phyloP scores from a whole-genome alignment of 371 early-diverging fungal genomes.

The Actinomortierella wolfii region DNA sequence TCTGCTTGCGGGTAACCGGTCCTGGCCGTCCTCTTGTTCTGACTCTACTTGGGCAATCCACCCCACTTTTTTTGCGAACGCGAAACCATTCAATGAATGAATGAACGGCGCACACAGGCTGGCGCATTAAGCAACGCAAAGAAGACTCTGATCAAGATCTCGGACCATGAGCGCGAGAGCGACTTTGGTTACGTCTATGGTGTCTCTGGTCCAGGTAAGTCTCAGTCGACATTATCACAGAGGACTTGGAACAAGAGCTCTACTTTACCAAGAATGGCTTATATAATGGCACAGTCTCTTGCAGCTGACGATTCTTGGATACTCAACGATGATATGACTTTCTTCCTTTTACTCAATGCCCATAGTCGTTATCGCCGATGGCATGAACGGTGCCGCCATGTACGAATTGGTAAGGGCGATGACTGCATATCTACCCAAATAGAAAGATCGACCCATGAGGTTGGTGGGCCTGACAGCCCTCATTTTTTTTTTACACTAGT shows the following conservation, averaged over 20 bases:
- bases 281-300: background rate
- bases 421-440: background rate
- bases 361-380: slow-evolving; percentile 97
- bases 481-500: slow-evolving; percentile 7
- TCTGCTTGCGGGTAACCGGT: no score
- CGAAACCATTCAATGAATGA: no score
- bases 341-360: no score
- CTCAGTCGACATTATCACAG: background rate
- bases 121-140: slow-evolving; percentile 86
- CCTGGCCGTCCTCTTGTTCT: no score
- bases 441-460: background rate
- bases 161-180: slow-evolving; percentile 89
- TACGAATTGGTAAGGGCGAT: slow-evolving; percentile 93
- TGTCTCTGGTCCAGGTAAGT: slow-evolving; percentile 98
- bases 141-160: slow-evolving; percentile 76
- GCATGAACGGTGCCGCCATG: slow-evolving; percentile 99
- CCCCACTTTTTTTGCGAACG: no score
- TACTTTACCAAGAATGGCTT: slow-evolving; percentile 4
- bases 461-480: background rate
- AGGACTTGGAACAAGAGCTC: no score
- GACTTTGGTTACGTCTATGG: slow-evolving; percentile 95
- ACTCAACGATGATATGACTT: no score
- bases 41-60: no score
- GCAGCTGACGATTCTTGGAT: no score
- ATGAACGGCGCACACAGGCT: slow-evolving; percentile 60